Conservation (phyloP, 345 rosid genomes). For the Eucalyptus curtisii region DNA sequence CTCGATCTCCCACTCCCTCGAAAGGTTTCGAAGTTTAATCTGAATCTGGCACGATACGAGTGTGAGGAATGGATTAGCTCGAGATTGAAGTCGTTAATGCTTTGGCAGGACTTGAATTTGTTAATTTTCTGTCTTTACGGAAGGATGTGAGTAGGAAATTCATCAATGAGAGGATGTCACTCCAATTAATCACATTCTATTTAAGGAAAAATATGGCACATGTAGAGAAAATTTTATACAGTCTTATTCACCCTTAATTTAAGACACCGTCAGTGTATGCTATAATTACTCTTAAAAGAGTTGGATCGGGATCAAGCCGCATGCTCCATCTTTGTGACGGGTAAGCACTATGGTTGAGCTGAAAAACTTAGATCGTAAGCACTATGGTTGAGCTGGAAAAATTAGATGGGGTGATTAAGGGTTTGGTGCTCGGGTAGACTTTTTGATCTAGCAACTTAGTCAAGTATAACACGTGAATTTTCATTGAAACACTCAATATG, state of each 20-base stretch:
- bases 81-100: neutral
- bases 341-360: neutral
- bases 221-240: neutral
- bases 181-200: neutral
- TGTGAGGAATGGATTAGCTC: neutral
- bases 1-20: neutral
- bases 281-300: neutral
- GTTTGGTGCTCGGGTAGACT: neutral
- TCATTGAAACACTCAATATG: neutral
- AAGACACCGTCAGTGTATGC: neutral
- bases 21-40: neutral
- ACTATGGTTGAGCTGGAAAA: neutral
- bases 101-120: neutral
- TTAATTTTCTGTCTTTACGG: neutral
- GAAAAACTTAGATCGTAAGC: neutral
- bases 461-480: neutral
- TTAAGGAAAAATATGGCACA: neutral
- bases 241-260: fast-evolving
- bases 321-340: neutral
- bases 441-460: neutral
- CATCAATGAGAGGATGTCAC: neutral
- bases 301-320: neutral
- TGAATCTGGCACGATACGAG: neutral
- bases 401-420: neutral
- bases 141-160: neutral